Percentiles rank a stretch among this genome's conserved stretches.
These are phyloP conservation scores for Hypoxylon sp. DNA, from an alignment of 2,329 filamentous ascomycete genomes.

Conservation along the genomic window DNA sequence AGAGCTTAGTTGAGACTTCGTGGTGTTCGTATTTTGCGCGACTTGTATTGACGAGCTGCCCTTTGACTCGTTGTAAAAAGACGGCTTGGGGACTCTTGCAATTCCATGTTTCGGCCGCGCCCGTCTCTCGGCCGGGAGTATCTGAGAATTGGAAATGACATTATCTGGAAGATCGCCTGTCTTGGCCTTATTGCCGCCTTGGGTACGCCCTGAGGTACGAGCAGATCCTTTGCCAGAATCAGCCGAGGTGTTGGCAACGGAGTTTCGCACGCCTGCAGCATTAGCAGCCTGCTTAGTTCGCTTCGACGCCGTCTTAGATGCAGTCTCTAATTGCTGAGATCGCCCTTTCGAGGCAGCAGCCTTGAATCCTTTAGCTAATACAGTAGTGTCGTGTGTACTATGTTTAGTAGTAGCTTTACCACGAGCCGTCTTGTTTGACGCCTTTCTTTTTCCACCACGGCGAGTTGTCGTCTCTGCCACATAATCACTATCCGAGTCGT, in stretches of 20 bases:
- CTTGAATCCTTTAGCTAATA: constrained; percentile 10
- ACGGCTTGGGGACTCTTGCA: constrained; percentile 34
- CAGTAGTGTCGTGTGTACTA: constrained; percentile 1
- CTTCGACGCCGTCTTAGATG: constrained; percentile 14
- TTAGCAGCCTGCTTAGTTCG: not conserved
- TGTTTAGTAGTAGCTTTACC: constrained; percentile 18
- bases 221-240: not conserved
- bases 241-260: not conserved
- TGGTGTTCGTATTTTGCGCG: not conserved
- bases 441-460: constrained; percentile 27
- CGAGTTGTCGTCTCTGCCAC: constrained; percentile 4
- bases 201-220: constrained; percentile 10
- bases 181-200: not conserved
- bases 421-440: constrained; percentile 10
- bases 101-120: constrained; percentile 3
- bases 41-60: constrained; percentile 8
- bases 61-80: constrained; percentile 29
- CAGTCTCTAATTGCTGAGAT: constrained; percentile 4
- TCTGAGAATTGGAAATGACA: constrained; percentile 19
- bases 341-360: constrained; percentile 8
- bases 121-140: not conserved
- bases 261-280: not conserved
- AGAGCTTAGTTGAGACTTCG: not conserved
- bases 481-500: constrained; percentile 34
- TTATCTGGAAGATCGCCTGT: not conserved